phyloP scores from a whole-genome alignment of 1,284 basidiomycete species.

The Ustilago crameri region DNA sequence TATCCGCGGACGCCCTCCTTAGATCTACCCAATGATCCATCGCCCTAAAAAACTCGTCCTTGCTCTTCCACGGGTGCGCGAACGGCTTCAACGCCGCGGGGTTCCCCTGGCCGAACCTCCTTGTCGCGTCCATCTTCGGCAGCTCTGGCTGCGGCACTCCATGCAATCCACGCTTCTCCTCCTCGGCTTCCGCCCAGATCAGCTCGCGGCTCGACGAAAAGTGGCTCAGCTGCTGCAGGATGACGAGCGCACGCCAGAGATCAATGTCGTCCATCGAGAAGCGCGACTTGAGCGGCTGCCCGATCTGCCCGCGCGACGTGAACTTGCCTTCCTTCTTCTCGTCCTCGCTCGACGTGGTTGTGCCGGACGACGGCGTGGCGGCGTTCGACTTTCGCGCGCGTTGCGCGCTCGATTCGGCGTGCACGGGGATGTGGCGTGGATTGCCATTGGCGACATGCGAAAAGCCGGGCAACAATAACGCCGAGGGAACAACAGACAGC shows the following conservation, averaged over 20 bases:
- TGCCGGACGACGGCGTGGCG: constrained; percentile 12
- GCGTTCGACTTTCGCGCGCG: constrained; percentile 21
- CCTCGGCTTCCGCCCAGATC: constrained; percentile 59
- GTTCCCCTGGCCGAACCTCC: constrained; percentile 33
- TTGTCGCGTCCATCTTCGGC: constrained; percentile 14
- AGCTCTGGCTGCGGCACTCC: constrained; percentile 15
- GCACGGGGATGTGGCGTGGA: constrained; percentile 47
- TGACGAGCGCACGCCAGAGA: constrained; percentile 26
- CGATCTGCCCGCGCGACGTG: constrained; percentile 50
- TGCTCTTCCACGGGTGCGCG: constrained; percentile 46
- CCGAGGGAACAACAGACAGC: constrained; percentile 42
- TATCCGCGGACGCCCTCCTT: constrained; percentile 29
- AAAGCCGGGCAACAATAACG: constrained; percentile 41
- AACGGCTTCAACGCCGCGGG: constrained; percentile 40
- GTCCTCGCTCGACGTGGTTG: constrained; percentile 37
- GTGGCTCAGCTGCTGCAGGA: constrained; percentile 25
- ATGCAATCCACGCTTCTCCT: constrained; percentile 45
- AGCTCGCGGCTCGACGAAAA: constrained; percentile 38
- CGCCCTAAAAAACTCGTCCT: constrained; percentile 39
- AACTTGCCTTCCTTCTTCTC: constrained; percentile 34
- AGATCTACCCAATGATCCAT: constrained; percentile 42
- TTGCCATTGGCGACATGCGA: constrained; percentile 42
- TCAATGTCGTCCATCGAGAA: constrained; percentile 42
- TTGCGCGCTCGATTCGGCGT: constrained; percentile 45
- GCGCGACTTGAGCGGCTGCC: constrained; percentile 44